Percentiles rank a stretch among this genome's conserved stretches.
phyloP scores from a whole-genome alignment of 2,329 filamentous ascomycete species.

The Stylonectria norvegica region DNA sequence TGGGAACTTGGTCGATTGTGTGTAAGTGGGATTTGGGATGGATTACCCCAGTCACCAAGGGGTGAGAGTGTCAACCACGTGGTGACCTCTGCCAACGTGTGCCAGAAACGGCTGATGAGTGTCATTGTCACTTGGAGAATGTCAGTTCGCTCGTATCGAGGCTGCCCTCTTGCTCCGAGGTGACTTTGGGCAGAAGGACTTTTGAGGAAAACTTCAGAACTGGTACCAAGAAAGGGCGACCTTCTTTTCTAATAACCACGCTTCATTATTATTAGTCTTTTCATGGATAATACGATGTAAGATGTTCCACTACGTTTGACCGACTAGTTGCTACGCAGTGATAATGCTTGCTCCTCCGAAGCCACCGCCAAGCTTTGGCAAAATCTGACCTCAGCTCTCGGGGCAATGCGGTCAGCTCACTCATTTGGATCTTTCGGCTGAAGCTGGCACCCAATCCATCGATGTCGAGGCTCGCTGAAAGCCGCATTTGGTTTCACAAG shows the following conservation, averaged over 20 bases:
- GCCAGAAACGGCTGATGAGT: conserved; percentile 17
- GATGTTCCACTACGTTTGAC: too few relatives aligned
- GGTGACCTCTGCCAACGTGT: conserved; percentile 14
- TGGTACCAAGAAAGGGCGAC: not conserved
- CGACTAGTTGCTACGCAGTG: too few relatives aligned
- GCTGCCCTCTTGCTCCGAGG: not conserved
- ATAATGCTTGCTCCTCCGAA: not conserved
- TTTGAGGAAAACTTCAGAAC: not conserved
- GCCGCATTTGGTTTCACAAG: not conserved
- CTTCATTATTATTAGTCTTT: not conserved
- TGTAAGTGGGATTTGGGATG: conserved; percentile 12
- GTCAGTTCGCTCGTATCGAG: not conserved
- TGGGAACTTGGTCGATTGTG: not conserved
- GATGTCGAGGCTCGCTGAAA: not conserved
- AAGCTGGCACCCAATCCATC: too few relatives aligned
- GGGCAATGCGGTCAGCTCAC: too few relatives aligned
- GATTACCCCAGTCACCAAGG: conserved; percentile 2
- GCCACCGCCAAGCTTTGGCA: not conserved
- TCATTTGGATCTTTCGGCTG: too few relatives aligned
- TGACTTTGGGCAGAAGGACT: too few relatives aligned
- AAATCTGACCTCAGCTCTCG: not conserved
- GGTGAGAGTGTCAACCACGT: conserved; percentile 21
- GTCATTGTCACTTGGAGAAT: conserved; percentile 8
- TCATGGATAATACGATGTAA: not conserved
- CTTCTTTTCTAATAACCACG: not conserved